A percentile compares a stretch with the other conserved stretches of the same genome.
These are phyloP conservation scores for Psilocybe tampanensis DNA, from an alignment of 768 basidiomycete species.

Conservation along the genomic window DNA sequence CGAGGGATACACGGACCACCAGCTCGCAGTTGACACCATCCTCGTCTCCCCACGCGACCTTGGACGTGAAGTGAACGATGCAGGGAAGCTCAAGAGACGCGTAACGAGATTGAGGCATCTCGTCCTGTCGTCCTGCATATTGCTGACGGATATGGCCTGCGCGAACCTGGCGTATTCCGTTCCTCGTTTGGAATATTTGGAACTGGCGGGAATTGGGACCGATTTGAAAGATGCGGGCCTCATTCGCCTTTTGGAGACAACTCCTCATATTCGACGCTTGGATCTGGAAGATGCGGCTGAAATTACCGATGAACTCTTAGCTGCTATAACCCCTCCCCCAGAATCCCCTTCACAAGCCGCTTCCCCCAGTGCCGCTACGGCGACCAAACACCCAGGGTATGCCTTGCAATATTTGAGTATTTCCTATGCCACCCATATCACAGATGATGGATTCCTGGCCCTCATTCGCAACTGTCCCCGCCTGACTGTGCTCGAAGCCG, in stretches of 20 bases:
- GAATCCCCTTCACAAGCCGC: not conserved
- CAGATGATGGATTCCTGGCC: constrained; percentile 60
- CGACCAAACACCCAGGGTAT: constrained; percentile 53
- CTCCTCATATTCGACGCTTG: constrained; percentile 69
- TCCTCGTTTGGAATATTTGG: constrained; percentile 75
- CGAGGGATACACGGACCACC: constrained; percentile 37
- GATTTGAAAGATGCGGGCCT: constrained; percentile 77
- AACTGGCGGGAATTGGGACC: constrained; percentile 74
- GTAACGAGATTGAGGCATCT: constrained; percentile 76
- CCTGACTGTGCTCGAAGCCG: constrained; percentile 72
- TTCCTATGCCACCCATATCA: constrained; percentile 66
- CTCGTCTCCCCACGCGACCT: constrained; percentile 63
- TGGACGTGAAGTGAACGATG: constrained; percentile 60
- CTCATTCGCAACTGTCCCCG: constrained; percentile 67
- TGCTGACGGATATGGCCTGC: constrained; percentile 77
- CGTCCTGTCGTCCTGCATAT: constrained; percentile 65
- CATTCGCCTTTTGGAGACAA: constrained; percentile 65
- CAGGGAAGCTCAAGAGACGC: constrained; percentile 49
- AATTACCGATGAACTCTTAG: constrained; percentile 74
- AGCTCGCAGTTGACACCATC: constrained; percentile 42
- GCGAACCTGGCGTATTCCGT: constrained; percentile 70
- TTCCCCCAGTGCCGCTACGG: not conserved
- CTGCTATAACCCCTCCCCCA: constrained; percentile 55
- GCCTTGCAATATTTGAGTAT: constrained; percentile 72
- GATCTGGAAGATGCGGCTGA: constrained; percentile 86